Percentiles rank a stretch among this genome's conserved stretches.
phyloP scores from a whole-genome alignment of 129 eudicot genomes.

The Lactuca saligna region DNA sequence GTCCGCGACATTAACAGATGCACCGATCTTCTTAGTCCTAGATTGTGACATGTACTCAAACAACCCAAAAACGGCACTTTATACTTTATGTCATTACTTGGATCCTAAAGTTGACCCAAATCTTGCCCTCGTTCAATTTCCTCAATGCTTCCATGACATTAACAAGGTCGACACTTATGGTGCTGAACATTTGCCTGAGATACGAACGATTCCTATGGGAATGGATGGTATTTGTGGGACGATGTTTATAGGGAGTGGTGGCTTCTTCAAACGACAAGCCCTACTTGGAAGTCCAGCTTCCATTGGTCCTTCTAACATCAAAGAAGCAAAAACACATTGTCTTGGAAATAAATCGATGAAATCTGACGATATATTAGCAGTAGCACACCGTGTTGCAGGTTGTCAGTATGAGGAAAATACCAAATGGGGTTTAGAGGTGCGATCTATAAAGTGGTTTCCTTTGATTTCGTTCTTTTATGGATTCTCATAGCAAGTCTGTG shows the following conservation, averaged over 20 bases:
- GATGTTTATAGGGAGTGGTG: conserved; percentile 49
- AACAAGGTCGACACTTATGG: conserved; percentile 55
- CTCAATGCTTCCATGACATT: conserved; percentile 56
- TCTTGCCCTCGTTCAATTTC: conserved; percentile 61
- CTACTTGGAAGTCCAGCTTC: conserved; percentile 27
- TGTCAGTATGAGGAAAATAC: conserved; percentile 43
- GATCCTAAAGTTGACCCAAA: conserved; percentile 41
- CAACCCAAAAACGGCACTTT: conserved; percentile 57
- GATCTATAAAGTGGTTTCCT: not conserved
- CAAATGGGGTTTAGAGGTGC: conserved; percentile 48
- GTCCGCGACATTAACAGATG: conserved; percentile 60
- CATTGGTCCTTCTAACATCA: not conserved
- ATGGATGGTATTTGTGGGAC: conserved; percentile 69
- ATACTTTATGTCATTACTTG: conserved; percentile 41
- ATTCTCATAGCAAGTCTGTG: not conserved
- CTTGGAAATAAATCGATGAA: conserved; percentile 31
- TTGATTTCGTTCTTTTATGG: not conserved
- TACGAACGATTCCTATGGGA: conserved; percentile 32
- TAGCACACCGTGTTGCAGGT: conserved; percentile 33
- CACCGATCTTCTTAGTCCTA: conserved; percentile 54
- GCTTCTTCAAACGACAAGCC: conserved; percentile 58
- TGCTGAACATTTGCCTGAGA: conserved; percentile 30
- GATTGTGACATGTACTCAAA: conserved; percentile 83
- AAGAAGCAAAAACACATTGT: not conserved
- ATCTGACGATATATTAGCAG: conserved; percentile 15